phyloP scores from a whole-genome alignment of 768 basidiomycete species.

The Podaxis pistillaris region DNA sequence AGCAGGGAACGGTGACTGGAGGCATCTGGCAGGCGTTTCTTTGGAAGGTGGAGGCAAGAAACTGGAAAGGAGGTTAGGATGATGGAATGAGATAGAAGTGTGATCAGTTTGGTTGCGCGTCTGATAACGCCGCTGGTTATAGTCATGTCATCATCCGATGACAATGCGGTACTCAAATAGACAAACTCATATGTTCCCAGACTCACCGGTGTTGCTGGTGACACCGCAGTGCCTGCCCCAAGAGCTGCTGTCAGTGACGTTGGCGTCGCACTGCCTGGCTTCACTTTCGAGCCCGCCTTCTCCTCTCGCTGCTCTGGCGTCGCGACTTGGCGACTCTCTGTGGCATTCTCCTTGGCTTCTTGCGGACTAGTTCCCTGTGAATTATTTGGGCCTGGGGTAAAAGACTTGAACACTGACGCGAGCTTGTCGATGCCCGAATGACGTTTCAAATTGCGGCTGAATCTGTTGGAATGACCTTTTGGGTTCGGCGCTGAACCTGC shows the following conservation, averaged over 20 bases:
- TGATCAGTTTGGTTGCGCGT: constrained; percentile 16
- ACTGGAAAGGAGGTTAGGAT: constrained; percentile 12
- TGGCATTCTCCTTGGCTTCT: not conserved
- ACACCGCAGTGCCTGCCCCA: constrained; percentile 6
- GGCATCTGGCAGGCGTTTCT: constrained; percentile 1
- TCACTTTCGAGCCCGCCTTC: constrained; percentile 5
- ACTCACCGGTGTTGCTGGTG: constrained; percentile 10
- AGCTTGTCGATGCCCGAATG: constrained; percentile 23
- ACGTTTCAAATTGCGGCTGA: constrained; percentile 22
- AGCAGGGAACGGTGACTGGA: constrained; percentile 45
- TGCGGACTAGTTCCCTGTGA: constrained; percentile 2
- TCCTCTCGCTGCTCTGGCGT: not conserved
- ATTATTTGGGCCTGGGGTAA: not conserved
- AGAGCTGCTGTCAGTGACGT: constrained; percentile 7
- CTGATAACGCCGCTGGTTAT: constrained; percentile 11
- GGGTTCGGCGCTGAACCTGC: constrained; percentile 14
- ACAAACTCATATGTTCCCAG: not conserved
- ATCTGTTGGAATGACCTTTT: constrained; percentile 17
- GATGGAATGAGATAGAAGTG: constrained; percentile 14
- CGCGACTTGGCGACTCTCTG: not conserved
- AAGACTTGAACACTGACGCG: constrained; percentile 18
- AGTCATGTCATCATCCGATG: constrained; percentile 1
- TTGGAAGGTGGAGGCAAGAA: constrained; percentile 3
- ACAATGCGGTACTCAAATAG: not conserved
- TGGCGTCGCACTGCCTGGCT: constrained; percentile 17